Percentiles rank a stretch among this genome's conserved stretches.
phyloP scores from a whole-genome alignment of 805 yeast species.

The Zygosaccharomyces lentus region DNA sequence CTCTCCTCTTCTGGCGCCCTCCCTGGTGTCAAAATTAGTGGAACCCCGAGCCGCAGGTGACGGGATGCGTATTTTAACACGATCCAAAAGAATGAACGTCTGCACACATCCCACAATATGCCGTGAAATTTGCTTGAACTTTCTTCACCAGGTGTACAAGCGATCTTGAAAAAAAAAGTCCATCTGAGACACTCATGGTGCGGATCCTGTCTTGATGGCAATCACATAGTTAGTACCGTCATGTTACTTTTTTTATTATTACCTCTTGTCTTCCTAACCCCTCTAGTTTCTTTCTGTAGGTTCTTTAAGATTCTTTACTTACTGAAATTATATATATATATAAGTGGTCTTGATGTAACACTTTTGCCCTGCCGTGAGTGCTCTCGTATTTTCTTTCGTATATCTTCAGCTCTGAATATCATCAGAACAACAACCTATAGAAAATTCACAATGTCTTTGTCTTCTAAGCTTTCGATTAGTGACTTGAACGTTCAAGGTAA shows the following conservation, averaged over 20 bases:
- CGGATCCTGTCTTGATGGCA: not conserved
- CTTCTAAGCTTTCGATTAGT: slow-evolving; percentile 87
- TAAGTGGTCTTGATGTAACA: slow-evolving; percentile 2
- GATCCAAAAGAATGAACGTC: not conserved
- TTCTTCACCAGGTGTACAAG: not conserved
- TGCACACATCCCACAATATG: not conserved
- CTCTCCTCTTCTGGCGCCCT: not conserved
- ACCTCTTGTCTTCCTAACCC: slow-evolving; percentile 2
- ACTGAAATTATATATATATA: slow-evolving; percentile 10
- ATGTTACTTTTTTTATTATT: slow-evolving; percentile 10
- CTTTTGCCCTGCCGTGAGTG: not conserved
- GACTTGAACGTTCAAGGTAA: slow-evolving; percentile 83
- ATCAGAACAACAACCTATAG: not conserved
- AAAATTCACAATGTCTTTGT: slow-evolving; percentile 70
- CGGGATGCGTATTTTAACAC: slow-evolving; percentile 6
- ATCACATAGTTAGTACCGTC: slow-evolving; percentile 6
- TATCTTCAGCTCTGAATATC: not conserved
- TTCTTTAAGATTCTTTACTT: slow-evolving; percentile 3
- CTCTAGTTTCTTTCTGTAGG: slow-evolving; percentile 3
- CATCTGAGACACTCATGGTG: not conserved
- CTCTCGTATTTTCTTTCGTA: not conserved
- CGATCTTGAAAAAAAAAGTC: not conserved
- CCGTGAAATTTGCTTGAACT: not conserved
- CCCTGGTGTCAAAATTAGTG: slow-evolving; percentile 1
- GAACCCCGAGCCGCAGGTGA: slow-evolving; percentile 2